Evolutionary conservation across 352 stramenopile species (phyloP).

Genomic region (Globisporangium emineosum): DNA sequence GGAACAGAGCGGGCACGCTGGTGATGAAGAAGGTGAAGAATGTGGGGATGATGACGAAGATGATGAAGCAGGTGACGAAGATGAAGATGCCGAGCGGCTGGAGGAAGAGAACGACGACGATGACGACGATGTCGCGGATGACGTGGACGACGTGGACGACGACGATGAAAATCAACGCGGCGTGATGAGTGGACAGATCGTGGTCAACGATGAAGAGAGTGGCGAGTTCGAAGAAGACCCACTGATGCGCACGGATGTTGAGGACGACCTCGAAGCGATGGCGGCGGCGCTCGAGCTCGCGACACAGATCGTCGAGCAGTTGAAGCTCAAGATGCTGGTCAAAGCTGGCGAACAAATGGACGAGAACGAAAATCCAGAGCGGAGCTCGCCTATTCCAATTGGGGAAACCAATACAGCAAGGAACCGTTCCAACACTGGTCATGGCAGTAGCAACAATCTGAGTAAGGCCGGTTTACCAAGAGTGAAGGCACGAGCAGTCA

Average conservation of each 20-base stretch:
- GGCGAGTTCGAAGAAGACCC: conserved; percentile 17
- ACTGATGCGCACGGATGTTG: conserved; percentile 9
- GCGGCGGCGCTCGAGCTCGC: conserved; percentile 49
- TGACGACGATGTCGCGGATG: conserved; percentile 40
- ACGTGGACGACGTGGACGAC: conserved; percentile 36
- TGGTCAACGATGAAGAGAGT: conserved; percentile 11
- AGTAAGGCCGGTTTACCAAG: conserved; percentile 33
- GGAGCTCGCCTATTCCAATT: conserved; percentile 15
- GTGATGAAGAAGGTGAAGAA: conserved; percentile 28
- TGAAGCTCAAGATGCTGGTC: conserved; percentile 53
- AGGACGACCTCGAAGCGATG: conserved; percentile 42
- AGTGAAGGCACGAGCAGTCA: conserved; percentile 30
- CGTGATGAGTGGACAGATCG: conserved; percentile 1
- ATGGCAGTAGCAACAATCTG: conserved; percentile 10
- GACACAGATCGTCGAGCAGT: conserved; percentile 51
- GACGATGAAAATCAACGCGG: conserved; percentile 21
- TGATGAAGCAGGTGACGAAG: conserved; percentile 5
- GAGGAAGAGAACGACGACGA: conserved; percentile 37
- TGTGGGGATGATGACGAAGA: conserved; percentile 8
- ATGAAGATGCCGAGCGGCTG: conserved; percentile 23
- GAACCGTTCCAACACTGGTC: not conserved
- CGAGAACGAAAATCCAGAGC: conserved; percentile 18
- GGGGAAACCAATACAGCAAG: conserved; percentile 1
- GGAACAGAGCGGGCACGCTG: not conserved
- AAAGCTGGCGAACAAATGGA: conserved; percentile 46